Evolutionary conservation across 164 flowering plant species (phyloP).

Genomic region (Tetrastigma voinierianum): DNA sequence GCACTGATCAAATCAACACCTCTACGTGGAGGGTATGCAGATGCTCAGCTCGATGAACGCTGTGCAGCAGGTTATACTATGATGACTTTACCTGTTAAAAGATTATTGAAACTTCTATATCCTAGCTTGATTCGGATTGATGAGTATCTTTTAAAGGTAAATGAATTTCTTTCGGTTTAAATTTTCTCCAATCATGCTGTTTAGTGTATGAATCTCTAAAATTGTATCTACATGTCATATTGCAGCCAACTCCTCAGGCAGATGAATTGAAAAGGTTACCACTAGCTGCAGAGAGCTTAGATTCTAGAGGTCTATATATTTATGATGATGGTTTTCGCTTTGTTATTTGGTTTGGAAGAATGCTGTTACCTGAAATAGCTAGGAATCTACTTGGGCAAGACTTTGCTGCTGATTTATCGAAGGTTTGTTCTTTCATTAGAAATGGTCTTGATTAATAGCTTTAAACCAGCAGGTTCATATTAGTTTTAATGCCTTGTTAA

Average conservation of each 20-base stretch:
- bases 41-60: constrained; percentile 90
- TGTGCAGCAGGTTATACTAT: constrained; percentile 88
- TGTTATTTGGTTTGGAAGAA: constrained; percentile 91
- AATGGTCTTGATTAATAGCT: background rate
- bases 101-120: constrained; percentile 77
- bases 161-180: background rate
- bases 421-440: constrained; percentile 41
- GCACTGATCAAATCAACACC: constrained; percentile 78
- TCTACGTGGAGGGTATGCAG: constrained; percentile 87
- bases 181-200: background rate
- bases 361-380: constrained; percentile 66
- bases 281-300: constrained; percentile 67
- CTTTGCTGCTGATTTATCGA: constrained; percentile 60
- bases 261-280: constrained; percentile 61
- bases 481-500: too few species aligned
- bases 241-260: constrained; percentile 44
- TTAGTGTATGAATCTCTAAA: background rate
- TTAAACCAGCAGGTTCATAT: too few species aligned
- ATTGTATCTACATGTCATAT: constrained; percentile 8
- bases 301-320: constrained; percentile 81
- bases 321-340: constrained; percentile 91
- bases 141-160: constrained; percentile 73
- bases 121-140: constrained; percentile 81
- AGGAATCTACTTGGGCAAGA: constrained; percentile 69
- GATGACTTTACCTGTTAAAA: constrained; percentile 84